Evolutionary conservation across 2,329 filamentous ascomycete genomes (phyloP), one percentile per base, ranked within the genome.

Genomic region (Colletotrichum falcatum): DNA sequence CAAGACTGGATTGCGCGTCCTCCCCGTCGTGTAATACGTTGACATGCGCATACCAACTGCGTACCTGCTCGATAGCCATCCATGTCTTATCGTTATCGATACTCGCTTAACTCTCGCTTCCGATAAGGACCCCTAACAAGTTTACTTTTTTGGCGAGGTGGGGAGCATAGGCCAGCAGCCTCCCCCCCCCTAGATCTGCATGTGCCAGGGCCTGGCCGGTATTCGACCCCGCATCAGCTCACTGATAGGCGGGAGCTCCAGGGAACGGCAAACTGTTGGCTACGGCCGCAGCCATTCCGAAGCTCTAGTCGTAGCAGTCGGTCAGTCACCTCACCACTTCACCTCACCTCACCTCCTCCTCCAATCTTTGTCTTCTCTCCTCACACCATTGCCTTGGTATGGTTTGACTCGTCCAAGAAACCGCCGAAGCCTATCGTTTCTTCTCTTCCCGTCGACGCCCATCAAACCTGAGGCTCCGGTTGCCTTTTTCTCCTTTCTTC

Each of bases 201-300:
- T 46, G 33, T 28, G 55, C 23, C 63, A 49, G 30, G 39, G 26
- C 44, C 33, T 54, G 44, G 28, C 33, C 46, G 33, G 5, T 3
- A 4, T 8, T 49, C 35, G 30, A 55, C 44, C 53, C 62, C 61
- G 53, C 54, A 66, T 23, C n/a, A 66, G 66, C 62, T 58, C 2
- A 20, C 54, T 70, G 62, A 70, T 66, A 66, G 62, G 54, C n/a
- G 46, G 20, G 63, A 70, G 62, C 54, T 70, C 20, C 62, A 46
- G 60, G 37, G 53, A 37, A 49, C 60, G 30, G n/a, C 14, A 30
- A 11, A 26, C 33, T 9, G 42, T 44, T 39, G 37, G 14, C 11
- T 6, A 33, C 33, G 35, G 35, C 2, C 35, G 12, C 35, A 7
- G 33, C 33, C 33, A 7, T 9, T 11, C 33, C 4, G 35, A 11